Conservation (phyloP, 805 yeast species). For the Wickerhamiella hasegawae region DNA sequence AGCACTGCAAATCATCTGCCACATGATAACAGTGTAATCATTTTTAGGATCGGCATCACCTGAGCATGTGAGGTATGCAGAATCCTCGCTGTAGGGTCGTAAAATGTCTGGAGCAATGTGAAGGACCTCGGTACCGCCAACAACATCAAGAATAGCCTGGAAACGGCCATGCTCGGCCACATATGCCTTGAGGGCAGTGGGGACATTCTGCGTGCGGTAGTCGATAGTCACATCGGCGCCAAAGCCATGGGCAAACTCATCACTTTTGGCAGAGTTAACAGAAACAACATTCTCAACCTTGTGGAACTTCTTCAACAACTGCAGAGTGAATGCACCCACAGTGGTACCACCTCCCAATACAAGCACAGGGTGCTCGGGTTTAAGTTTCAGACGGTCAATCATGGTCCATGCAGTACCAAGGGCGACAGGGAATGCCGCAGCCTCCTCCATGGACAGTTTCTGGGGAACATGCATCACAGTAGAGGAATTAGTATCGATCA, state of each 20-base stretch:
- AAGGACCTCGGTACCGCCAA: constrained; percentile 40
- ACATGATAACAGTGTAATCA: constrained; percentile 5
- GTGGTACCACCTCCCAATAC: constrained; percentile 63
- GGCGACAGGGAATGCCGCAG: constrained; percentile 51
- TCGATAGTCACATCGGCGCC: constrained; percentile 41
- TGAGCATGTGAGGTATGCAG: constrained; percentile 35
- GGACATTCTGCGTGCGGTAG: constrained; percentile 7
- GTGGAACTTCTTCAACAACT: constrained; percentile 35
- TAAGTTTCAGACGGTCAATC: constrained; percentile 24
- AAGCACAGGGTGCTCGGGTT: constrained; percentile 32
- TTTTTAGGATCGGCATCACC: constrained; percentile 31
- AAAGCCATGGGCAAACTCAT: constrained; percentile 25
- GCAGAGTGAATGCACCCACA: constrained; percentile 43
- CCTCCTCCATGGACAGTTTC: constrained; percentile 33
- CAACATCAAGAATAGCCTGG: constrained; percentile 49
- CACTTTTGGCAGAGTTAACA: constrained; percentile 37
- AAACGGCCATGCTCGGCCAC: constrained; percentile 19
- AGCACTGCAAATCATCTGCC: neutral
- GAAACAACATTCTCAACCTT: constrained; percentile 38
- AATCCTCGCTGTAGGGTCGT: constrained; percentile 24
- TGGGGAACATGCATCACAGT: constrained; percentile 32
- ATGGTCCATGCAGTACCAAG: constrained; percentile 44
- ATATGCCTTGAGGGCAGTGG: neutral
- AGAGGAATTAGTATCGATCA: constrained; percentile 21
- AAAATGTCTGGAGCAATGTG: constrained; percentile 28